Conservation (phyloP, 306 rosid genomes). For the Trichosanthes cucumerina region DNA sequence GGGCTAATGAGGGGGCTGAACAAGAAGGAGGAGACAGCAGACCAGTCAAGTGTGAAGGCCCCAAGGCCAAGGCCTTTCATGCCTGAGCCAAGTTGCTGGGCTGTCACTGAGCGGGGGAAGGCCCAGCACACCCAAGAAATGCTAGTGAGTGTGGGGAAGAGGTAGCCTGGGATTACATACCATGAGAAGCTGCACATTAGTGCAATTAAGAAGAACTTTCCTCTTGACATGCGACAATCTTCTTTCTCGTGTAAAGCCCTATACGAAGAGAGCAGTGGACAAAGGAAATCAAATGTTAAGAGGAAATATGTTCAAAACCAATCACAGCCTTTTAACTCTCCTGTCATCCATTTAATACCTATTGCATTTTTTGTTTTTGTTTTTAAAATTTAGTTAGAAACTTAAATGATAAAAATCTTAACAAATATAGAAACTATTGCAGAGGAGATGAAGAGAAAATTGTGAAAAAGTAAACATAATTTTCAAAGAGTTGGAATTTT, state of each 20-base stretch:
- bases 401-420: too few species aligned
- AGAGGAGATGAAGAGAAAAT: too few species aligned
- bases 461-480: too few species aligned
- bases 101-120: background rate
- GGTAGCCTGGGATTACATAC: constrained; percentile 59
- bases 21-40: background rate
- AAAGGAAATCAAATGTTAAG: too few species aligned
- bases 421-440: too few species aligned
- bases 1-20: constrained; percentile 3
- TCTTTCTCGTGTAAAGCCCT: constrained; percentile 81
- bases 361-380: too few species aligned
- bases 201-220: constrained; percentile 63
- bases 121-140: constrained; percentile 45
- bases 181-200: constrained; percentile 58
- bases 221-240: constrained; percentile 31
- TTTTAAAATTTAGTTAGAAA: too few species aligned
- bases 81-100: constrained; percentile 11
- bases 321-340: too few species aligned
- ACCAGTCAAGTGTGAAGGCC: constrained; percentile 9
- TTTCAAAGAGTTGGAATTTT: too few species aligned
- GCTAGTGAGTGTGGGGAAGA: constrained; percentile 64
- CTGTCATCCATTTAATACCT: too few species aligned
- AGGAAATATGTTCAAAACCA: too few species aligned
- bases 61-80: constrained; percentile 6
- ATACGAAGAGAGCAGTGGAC: background rate